phyloP scores from a whole-genome alignment of 148 eudicot species.

The Cornus controversa region DNA sequence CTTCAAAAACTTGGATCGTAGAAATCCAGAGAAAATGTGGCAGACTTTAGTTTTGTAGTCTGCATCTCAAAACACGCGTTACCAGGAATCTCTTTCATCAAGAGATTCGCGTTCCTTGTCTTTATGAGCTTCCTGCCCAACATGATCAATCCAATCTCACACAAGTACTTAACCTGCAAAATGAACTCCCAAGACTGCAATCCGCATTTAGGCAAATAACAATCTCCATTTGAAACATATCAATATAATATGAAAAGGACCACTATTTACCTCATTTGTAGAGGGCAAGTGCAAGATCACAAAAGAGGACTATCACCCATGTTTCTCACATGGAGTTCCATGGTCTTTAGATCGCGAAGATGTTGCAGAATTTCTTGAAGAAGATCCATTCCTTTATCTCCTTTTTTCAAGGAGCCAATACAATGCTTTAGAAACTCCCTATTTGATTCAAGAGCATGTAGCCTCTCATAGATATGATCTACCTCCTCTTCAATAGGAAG shows the following conservation, averaged over 20 bases:
- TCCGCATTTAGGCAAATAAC: background rate
- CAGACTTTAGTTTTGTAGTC: background rate
- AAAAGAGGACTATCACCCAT: conserved; percentile 1
- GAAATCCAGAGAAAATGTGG: background rate
- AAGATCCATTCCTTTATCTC: conserved; percentile 78
- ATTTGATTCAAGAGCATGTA: conserved; percentile 83
- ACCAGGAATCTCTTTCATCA: too few species aligned
- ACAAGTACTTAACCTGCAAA: background rate
- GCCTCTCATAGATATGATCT: conserved; percentile 74
- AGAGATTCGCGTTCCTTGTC: too few species aligned
- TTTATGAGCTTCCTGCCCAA: background rate
- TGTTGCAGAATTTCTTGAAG: conserved; percentile 85
- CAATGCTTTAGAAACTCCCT: conserved; percentile 86
- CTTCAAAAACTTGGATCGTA: background rate
- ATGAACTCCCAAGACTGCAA: too few species aligned
- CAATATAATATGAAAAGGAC: background rate
- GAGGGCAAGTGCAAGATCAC: background rate
- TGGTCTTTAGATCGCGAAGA: conserved; percentile 68
- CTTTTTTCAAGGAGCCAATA: conserved; percentile 77
- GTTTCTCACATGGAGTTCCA: conserved; percentile 41
- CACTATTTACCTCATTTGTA: background rate
- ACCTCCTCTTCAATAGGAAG: conserved; percentile 67
- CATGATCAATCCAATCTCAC: background rate
- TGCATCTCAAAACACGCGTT: background rate
- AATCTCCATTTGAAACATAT: background rate